Base-by-base conservation (phyloP, 768 basidiomycete species). In the Mrakia frigida region DNA sequence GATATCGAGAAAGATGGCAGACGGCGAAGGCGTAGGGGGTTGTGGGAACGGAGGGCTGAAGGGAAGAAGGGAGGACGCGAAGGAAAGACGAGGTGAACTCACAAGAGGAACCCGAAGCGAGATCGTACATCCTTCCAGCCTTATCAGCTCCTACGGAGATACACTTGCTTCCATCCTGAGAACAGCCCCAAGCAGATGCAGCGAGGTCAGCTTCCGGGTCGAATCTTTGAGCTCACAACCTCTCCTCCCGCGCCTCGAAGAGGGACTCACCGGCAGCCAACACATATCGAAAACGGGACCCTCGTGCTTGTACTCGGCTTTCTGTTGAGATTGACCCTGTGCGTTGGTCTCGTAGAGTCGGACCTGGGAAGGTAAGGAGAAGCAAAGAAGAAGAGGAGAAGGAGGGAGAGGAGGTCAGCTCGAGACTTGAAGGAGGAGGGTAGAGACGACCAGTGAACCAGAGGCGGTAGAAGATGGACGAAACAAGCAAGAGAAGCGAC, bases 111-210 rank as follows among this genome's bases (percentile, higher is more conserved):
- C 92, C 93, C 1, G 94, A 94, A 28, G 88, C 86, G 56, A 95
- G 87, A 82, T 98, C 96, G 83, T 90, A 95, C 89, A 93, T 91
- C 77, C 93, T 90, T 28, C 89, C 96, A 0, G 92, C 91, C 83
- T 98, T 97, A 86, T 99, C 96, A 10, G 92, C 92, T 68, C 96
- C 95, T 6, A 91, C 93, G 18, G 94, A 97, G 78, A 97, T 88
- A 50, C 95, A 86, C 85, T 94, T 93, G 81, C 88, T 90, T 28
- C 95, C 95, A 75, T 94, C 92, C 94, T 96, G 50, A 28, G 70
- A 76, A 74, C 77, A 39, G 31, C 13, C 59, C 31, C 56, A 39
- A 11, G 68, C 35, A 4, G 23, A 39, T 11, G 33, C 33, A 35
- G 13, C 10, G 25, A 39, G 65, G 10, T 39, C 18, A n/a, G 35